phyloP scores from a whole-genome alignment of 1,284 basidiomycete genomes.

The Ustanciosporium gigantosporum region DNA sequence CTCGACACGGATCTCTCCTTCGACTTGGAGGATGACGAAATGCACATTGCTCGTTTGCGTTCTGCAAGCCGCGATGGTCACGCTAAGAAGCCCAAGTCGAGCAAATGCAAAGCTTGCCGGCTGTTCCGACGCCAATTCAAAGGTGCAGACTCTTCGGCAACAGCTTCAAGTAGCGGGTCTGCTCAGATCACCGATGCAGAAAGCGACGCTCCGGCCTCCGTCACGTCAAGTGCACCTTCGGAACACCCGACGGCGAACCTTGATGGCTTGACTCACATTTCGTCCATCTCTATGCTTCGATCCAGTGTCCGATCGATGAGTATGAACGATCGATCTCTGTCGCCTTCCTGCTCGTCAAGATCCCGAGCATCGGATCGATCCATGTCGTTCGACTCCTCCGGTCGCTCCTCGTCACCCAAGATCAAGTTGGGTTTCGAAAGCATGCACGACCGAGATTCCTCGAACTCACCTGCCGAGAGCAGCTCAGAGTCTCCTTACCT shows the following conservation, averaged over 20 bases:
- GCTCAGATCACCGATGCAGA: slow-evolving; percentile 34
- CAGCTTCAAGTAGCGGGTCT: slow-evolving; percentile 18
- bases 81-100: slow-evolving; percentile 30
- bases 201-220: slow-evolving; percentile 5
- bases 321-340: slow-evolving; percentile 10
- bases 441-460: slow-evolving; percentile 27
- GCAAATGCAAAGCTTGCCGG: slow-evolving; percentile 36
- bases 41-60: slow-evolving; percentile 8
- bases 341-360: slow-evolving; percentile 4
- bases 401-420: slow-evolving; percentile 5
- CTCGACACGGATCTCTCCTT: slow-evolving; percentile 3
- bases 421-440: slow-evolving; percentile 1
- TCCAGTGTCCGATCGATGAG: slow-evolving; percentile 33
- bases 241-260: too few species aligned
- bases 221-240: too few species aligned
- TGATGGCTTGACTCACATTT: too few species aligned
- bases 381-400: slow-evolving; percentile 9
- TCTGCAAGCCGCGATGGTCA: slow-evolving; percentile 33
- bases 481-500: slow-evolving; percentile 24
- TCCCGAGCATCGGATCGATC: slow-evolving; percentile 14
- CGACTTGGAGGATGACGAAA: slow-evolving; percentile 23
- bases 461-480: slow-evolving; percentile 31
- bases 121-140: slow-evolving; percentile 28
- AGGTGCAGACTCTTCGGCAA: slow-evolving; percentile 9
- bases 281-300: too few species aligned